These are phyloP conservation scores for Gynochthodes officinalis DNA, from an alignment of 257 asterid genomes.

Conservation along the genomic window DNA sequence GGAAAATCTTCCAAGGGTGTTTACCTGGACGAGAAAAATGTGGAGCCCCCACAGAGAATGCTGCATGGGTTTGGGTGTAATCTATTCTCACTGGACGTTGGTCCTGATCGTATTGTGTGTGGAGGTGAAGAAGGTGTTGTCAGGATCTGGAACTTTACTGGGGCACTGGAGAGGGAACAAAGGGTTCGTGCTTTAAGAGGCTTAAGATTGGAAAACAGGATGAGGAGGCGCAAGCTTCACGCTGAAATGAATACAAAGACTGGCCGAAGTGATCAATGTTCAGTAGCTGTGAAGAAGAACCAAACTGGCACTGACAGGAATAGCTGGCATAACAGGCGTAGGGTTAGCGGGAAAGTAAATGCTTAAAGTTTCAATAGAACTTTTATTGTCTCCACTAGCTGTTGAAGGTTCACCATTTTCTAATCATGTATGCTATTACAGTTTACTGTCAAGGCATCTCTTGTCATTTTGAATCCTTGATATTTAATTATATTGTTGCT, in stretches of 20 bases:
- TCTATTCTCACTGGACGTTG: conserved; percentile 67
- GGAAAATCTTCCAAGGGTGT: conserved; percentile 26
- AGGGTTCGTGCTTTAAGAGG: conserved; percentile 50
- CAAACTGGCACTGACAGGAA: conserved; percentile 58
- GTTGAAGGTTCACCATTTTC: conserved; percentile 11
- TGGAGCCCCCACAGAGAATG: conserved; percentile 90
- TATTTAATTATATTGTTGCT: not conserved
- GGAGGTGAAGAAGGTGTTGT: conserved; percentile 94
- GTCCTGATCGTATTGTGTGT: conserved; percentile 78
- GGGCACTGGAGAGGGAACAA: conserved; percentile 76
- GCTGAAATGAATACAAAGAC: conserved; percentile 41
- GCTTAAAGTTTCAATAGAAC: conserved; percentile 35
- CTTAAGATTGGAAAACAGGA: conserved; percentile 68
- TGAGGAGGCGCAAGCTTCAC: conserved; percentile 75
- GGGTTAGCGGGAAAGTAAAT: conserved; percentile 68
- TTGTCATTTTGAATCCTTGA: not conserved
- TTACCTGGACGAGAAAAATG: conserved; percentile 36
- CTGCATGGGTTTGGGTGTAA: conserved; percentile 76
- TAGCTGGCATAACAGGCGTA: conserved; percentile 68
- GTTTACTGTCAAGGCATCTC: not conserved
- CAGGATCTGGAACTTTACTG: conserved; percentile 88
- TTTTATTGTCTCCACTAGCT: conserved; percentile 18
- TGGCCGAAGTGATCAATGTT: conserved; percentile 59
- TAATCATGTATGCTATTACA: conserved; percentile 5
- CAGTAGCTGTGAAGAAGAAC: conserved; percentile 75